These are phyloP conservation scores for Trichoderma arundinaceum DNA, from an alignment of 2,329 filamentous ascomycete species.

Conservation along the genomic window DNA sequence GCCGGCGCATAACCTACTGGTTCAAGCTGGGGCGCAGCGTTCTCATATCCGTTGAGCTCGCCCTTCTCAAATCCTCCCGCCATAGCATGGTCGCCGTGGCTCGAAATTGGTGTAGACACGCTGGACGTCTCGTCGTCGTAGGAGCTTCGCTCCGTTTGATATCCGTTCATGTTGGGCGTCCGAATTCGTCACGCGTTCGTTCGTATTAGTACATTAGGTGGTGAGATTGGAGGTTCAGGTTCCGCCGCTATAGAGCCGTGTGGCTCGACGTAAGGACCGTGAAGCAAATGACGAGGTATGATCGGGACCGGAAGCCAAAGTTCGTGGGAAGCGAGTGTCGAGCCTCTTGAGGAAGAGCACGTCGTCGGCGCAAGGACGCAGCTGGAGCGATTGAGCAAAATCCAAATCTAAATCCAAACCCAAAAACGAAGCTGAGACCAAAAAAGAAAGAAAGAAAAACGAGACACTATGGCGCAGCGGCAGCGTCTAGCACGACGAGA, in stretches of 20 bases:
- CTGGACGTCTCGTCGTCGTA: slow-evolving; percentile 46
- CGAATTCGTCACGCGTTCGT: slow-evolving; percentile 34
- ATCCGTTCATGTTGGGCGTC: slow-evolving; percentile 48
- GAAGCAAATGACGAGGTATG: background rate
- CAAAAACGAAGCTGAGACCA: slow-evolving; percentile 20
- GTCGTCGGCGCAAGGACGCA: slow-evolving; percentile 14
- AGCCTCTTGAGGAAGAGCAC: background rate
- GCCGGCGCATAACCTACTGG: slow-evolving; percentile 53
- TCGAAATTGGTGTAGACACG: slow-evolving; percentile 44
- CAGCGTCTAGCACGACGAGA: slow-evolving; percentile 28
- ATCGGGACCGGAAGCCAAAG: background rate
- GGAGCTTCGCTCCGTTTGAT: slow-evolving; percentile 44
- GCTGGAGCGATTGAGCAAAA: background rate
- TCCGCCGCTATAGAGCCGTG: background rate
- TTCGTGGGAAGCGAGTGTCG: slow-evolving; percentile 23
- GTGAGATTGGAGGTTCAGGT: background rate
- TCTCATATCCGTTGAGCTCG: slow-evolving; percentile 48
- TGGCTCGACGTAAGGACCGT: background rate
- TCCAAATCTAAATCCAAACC: slow-evolving; percentile 1
- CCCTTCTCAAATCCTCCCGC: slow-evolving; percentile 60
- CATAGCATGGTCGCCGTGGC: slow-evolving; percentile 59
- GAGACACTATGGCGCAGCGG: slow-evolving; percentile 21
- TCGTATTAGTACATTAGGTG: slow-evolving; percentile 36
- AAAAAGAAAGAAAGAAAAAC: background rate
- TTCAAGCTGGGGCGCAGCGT: slow-evolving; percentile 60